Evolutionary conservation across 306 rosid genomes (phyloP).

Genomic region (Carpinus fangiana): DNA sequence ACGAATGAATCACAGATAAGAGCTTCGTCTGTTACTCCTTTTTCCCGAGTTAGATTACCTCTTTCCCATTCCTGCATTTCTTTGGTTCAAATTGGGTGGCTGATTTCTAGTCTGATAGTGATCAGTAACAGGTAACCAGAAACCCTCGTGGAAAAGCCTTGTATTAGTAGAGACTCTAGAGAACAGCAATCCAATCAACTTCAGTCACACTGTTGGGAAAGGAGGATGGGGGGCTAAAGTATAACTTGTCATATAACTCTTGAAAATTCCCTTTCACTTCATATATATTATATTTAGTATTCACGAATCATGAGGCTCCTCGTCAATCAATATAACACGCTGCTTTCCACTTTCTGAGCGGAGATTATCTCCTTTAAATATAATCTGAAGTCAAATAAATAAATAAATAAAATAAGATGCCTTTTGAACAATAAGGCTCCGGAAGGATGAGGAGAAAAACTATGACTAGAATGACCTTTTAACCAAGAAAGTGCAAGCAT

Average conservation of each 20-base stretch:
- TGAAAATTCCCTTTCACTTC: constrained; percentile 15
- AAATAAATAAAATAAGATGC: too few relatives aligned
- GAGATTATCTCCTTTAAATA: constrained; percentile 77
- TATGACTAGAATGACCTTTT: not conserved
- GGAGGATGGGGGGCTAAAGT: constrained; percentile 29
- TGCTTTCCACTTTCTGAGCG: constrained; percentile 90
- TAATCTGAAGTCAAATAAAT: constrained; percentile 45
- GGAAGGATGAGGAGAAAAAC: not conserved
- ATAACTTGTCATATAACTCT: constrained; percentile 22
- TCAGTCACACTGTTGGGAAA: constrained; percentile 29
- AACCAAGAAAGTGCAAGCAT: constrained; percentile 1
- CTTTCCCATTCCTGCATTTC: constrained; percentile 45
- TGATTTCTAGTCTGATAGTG: constrained; percentile 27
- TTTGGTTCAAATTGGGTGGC: constrained; percentile 39
- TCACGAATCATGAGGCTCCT: constrained; percentile 54
- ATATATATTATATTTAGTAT: not conserved
- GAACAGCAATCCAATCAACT: constrained; percentile 35
- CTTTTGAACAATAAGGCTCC: constrained; percentile 21
- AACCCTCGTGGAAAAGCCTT: constrained; percentile 34
- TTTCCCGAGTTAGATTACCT: constrained; percentile 38
- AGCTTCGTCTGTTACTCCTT: constrained; percentile 34
- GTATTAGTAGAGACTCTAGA: not conserved
- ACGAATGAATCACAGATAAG: constrained; percentile 33
- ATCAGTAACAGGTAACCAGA: constrained; percentile 47
- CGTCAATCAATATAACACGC: constrained; percentile 78